A percentile compares a stretch with the other conserved stretches of the same genome.
Conservation (phyloP, 2,329 filamentous ascomycete species). For the Fusarium nodosum region DNA sequence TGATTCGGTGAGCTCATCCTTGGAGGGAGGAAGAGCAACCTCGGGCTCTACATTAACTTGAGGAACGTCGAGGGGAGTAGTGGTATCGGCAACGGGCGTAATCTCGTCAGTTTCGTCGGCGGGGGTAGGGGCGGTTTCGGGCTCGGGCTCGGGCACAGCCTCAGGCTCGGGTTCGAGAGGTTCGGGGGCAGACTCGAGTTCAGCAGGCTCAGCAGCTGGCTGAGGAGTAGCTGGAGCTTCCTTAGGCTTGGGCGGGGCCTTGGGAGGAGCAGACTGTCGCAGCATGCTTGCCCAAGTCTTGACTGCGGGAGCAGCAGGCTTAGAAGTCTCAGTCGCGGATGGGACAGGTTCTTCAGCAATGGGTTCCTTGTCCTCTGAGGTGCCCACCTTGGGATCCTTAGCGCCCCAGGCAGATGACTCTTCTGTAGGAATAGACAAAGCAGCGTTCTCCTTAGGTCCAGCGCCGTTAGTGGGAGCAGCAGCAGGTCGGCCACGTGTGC, state of each 20-base stretch:
- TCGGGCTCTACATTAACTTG: conserved; percentile 51
- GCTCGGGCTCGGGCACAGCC: conserved; percentile 47
- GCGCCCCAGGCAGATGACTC: conserved; percentile 71
- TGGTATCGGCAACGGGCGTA: conserved; percentile 54
- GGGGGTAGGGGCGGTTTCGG: conserved; percentile 54
- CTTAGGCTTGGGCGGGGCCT: conserved; percentile 69
- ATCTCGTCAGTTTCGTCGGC: conserved; percentile 43
- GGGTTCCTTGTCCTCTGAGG: conserved; percentile 53
- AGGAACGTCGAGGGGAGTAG: conserved; percentile 43
- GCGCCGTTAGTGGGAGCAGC: conserved; percentile 71
- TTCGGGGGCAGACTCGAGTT: conserved; percentile 57
- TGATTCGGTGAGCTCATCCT: conserved; percentile 87
- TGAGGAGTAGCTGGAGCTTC: conserved; percentile 63
- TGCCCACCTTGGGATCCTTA: conserved; percentile 55
- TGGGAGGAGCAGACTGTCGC: conserved; percentile 69
- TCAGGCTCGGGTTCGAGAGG: conserved; percentile 54
- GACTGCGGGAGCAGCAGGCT: conserved; percentile 57
- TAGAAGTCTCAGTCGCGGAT: conserved; percentile 55
- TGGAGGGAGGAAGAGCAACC: conserved; percentile 73
- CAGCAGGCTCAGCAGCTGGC: conserved; percentile 52
- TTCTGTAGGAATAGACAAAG: conserved; percentile 75
- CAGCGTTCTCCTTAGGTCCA: conserved; percentile 66
- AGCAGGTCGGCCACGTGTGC: conserved; percentile 74
- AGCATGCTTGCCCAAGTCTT: conserved; percentile 85
- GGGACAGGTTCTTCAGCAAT: conserved; percentile 52